phyloP scores from a whole-genome alignment of 1,139 yeast species.

The Debaryomycetaceae sp. region DNA sequence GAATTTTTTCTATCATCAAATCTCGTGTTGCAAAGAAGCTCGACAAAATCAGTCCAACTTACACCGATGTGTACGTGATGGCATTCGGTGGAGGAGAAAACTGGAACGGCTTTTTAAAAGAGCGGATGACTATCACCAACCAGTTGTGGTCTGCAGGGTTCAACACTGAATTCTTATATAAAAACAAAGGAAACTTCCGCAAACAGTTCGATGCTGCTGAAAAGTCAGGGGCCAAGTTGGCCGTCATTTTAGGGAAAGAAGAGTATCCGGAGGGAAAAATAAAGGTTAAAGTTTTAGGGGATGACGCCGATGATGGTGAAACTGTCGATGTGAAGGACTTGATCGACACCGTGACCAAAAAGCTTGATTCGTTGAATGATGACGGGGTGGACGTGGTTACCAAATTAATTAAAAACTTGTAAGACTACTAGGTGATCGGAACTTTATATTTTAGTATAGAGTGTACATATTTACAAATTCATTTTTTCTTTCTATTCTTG shows the following conservation, averaged over 20 bases:
- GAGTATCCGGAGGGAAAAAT: conserved; percentile 79
- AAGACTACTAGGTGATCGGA: conserved; percentile 3
- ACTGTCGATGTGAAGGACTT: conserved; percentile 60
- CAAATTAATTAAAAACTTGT: conserved; percentile 55
- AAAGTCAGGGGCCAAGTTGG: conserved; percentile 84
- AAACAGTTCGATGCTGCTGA: conserved; percentile 98
- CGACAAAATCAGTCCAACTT: conserved; percentile 65
- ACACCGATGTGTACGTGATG: conserved; percentile 93
- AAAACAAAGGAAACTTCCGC: conserved; percentile 88
- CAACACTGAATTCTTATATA: conserved; percentile 86
- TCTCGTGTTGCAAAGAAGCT: conserved; percentile 60
- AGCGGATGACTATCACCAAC: conserved; percentile 84
- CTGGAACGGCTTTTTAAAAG: conserved; percentile 88
- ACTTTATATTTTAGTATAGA: neutral
- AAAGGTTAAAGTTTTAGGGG: conserved; percentile 83
- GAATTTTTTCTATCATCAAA: conserved; percentile 85
- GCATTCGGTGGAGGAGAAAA: conserved; percentile 98
- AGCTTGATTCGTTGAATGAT: conserved; percentile 41
- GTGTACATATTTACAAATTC: neutral
- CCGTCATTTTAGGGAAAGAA: conserved; percentile 93
- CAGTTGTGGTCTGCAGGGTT: conserved; percentile 84
- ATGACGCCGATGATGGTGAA: conserved; percentile 86
- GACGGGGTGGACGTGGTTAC: conserved; percentile 56
- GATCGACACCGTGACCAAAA: conserved; percentile 51
- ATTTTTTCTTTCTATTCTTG: conserved; percentile 1